Conservation (phyloP, 805 yeast species). For the Wickerhamomyces subpelliculosus region DNA sequence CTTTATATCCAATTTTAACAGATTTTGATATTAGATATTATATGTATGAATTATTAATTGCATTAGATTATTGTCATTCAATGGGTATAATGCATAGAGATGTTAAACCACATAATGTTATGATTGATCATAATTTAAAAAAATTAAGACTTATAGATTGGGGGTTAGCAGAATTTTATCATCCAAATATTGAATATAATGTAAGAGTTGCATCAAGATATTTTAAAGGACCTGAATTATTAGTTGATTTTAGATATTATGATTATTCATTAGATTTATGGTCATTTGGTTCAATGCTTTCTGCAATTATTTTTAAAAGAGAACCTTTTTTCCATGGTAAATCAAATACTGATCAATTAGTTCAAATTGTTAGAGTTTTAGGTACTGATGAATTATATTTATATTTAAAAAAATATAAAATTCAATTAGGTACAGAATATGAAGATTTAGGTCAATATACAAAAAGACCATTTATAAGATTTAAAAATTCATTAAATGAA, state of each 20-base stretch:
- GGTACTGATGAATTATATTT: constrained; percentile 72
- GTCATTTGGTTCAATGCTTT: constrained; percentile 90
- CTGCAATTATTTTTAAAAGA: constrained; percentile 78
- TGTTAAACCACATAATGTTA: constrained; percentile 89
- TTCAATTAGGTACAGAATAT: constrained; percentile 68
- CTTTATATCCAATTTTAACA: constrained; percentile 74
- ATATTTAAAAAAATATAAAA: constrained; percentile 62
- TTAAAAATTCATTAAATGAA: constrained; percentile 48
- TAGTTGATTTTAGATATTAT: constrained; percentile 75
- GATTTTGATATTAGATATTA: constrained; percentile 74
- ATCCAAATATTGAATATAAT: constrained; percentile 82
- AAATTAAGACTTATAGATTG: constrained; percentile 78
- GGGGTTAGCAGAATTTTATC: constrained; percentile 94
- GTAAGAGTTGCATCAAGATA: constrained; percentile 90
- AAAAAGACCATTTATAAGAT: constrained; percentile 61
- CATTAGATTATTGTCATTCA: constrained; percentile 83
- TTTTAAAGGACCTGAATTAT: constrained; percentile 86
- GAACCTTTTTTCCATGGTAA: constrained; percentile 93
- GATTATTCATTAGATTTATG: constrained; percentile 87
- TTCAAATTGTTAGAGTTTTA: constrained; percentile 79
- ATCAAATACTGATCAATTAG: constrained; percentile 86
- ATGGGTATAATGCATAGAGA: constrained; percentile 95
- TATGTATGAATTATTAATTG: constrained; percentile 74
- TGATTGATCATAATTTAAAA: constrained; percentile 72
- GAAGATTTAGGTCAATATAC: constrained; percentile 68